Percentiles rank a stretch among this genome's conserved stretches.
Evolutionary conservation across 2,329 filamentous ascomycete genomes (phyloP).

Genomic region (Shiraia sp.): DNA sequence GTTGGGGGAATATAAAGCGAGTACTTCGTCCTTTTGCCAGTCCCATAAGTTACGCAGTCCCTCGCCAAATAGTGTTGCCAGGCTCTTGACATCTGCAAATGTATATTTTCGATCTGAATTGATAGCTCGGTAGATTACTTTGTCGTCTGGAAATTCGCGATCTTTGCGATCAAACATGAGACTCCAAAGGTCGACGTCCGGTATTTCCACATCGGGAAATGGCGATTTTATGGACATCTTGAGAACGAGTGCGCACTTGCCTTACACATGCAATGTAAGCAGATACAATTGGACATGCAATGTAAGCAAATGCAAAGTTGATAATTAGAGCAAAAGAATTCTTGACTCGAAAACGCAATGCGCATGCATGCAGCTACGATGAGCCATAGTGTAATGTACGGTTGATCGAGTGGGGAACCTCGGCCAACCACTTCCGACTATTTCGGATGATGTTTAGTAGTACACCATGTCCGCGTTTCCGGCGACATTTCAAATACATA

Average conservation of each 20-base stretch:
- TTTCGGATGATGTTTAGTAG: no score
- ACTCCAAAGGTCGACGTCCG: slow-evolving; percentile 25
- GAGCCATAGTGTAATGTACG: no score
- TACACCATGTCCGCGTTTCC: no score
- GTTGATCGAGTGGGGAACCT: no score
- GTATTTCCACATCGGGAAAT: slow-evolving; percentile 26
- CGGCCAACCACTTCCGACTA: no score
- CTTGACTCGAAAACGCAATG: no score
- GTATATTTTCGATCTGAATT: slow-evolving; percentile 58
- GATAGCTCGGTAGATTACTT: slow-evolving; percentile 28
- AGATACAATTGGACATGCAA: no score
- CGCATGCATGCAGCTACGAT: no score
- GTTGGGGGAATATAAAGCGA: slow-evolving; percentile 82
- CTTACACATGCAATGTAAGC: no score
- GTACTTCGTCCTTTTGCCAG: slow-evolving; percentile 81
- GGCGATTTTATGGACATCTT: slow-evolving; percentile 26
- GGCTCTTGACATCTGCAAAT: slow-evolving; percentile 65
- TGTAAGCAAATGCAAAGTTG: no score
- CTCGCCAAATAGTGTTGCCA: slow-evolving; percentile 73
- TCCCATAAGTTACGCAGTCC: slow-evolving; percentile 73
- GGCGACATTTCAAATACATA: no score
- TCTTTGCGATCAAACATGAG: slow-evolving; percentile 27
- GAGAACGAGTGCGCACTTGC: neutral
- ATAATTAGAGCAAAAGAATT: no score
- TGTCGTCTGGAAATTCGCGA: slow-evolving; percentile 25